Conservation (phyloP, 2,329 filamentous ascomycete genomes). For the Scleromitrula shiraiana region DNA sequence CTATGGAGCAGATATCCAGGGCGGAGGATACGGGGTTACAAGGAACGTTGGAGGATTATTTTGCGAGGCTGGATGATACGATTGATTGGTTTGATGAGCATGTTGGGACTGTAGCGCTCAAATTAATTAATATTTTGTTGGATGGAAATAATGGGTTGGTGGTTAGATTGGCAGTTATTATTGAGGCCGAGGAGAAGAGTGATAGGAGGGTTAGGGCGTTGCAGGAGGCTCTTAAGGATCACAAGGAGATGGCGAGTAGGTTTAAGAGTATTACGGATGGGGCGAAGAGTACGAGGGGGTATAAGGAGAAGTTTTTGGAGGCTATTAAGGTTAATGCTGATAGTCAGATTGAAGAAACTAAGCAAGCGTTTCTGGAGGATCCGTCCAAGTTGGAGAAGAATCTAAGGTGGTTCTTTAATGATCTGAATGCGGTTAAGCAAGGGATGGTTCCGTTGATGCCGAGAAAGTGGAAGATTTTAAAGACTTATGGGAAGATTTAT, state of each 20-base stretch:
- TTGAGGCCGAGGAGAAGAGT: slow-evolving; percentile 94
- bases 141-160: slow-evolving; percentile 83
- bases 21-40: slow-evolving; percentile 67
- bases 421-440: slow-evolving; percentile 87
- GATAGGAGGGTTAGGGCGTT: slow-evolving; percentile 85
- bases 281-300: slow-evolving; percentile 83
- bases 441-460: slow-evolving; percentile 91
- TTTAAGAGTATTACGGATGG: slow-evolving; percentile 95
- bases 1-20: slow-evolving; percentile 88
- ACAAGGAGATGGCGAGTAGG: slow-evolving; percentile 84
- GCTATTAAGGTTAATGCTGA: slow-evolving; percentile 56
- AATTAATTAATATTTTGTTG: slow-evolving; percentile 79
- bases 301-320: slow-evolving; percentile 90
- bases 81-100: slow-evolving; percentile 96
- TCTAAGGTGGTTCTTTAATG: slow-evolving; percentile 96
- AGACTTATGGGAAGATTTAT: slow-evolving; percentile 84
- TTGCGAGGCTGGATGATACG: slow-evolving; percentile 74
- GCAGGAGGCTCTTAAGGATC: slow-evolving; percentile 90
- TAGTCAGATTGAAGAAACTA: slow-evolving; percentile 51
- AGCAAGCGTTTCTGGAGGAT: slow-evolving; percentile 71
- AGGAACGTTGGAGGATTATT: slow-evolving; percentile 82
- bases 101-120: slow-evolving; percentile 79
- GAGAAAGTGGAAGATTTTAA: slow-evolving; percentile 92
- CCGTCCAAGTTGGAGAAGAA: slow-evolving; percentile 77
- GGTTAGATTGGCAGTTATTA: slow-evolving; percentile 82